phyloP scores from a whole-genome alignment of 2,329 filamentous ascomycete species.

The Botrytis cinerea region DNA sequence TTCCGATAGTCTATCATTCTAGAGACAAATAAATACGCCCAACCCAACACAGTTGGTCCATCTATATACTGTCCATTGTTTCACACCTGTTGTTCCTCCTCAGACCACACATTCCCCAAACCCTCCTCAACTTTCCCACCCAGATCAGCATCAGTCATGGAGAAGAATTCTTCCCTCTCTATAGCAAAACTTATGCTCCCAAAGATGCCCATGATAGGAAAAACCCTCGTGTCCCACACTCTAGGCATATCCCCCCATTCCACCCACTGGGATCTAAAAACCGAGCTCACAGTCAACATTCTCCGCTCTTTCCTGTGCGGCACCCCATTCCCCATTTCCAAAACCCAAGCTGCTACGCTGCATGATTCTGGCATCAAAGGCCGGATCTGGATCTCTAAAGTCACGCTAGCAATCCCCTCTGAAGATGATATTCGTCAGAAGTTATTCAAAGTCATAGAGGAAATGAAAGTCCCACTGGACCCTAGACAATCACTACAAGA shows the following conservation, averaged over 20 bases:
- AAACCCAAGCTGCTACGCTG: conserved; percentile 61
- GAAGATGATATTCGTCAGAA: conserved; percentile 57
- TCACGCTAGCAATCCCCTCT: conserved; percentile 61
- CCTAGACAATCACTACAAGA: conserved; percentile 27
- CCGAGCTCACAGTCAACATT: conserved; percentile 69
- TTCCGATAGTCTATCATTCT: background rate
- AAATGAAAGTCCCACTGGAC: conserved; percentile 46
- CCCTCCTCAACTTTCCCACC: conserved; percentile 39
- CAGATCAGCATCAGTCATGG: conserved; percentile 26
- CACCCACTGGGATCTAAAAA: conserved; percentile 76
- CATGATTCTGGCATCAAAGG: conserved; percentile 72
- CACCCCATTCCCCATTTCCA: conserved; percentile 50
- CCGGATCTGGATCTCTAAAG: conserved; percentile 77
- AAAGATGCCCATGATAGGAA: conserved; percentile 61
- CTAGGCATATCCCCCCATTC: conserved; percentile 69
- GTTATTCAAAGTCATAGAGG: conserved; percentile 59
- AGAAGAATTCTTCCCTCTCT: conserved; percentile 40
- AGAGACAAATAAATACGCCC: background rate
- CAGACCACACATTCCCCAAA: background rate
- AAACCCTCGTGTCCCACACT: conserved; percentile 62
- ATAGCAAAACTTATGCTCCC: conserved; percentile 45
- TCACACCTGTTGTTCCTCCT: background rate
- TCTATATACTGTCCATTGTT: background rate
- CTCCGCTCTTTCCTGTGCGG: conserved; percentile 62
- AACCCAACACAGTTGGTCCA: background rate